Evolutionary conservation across 169 alveolate species (phyloP).

Genomic region (Plasmodium cynomolgi): DNA sequence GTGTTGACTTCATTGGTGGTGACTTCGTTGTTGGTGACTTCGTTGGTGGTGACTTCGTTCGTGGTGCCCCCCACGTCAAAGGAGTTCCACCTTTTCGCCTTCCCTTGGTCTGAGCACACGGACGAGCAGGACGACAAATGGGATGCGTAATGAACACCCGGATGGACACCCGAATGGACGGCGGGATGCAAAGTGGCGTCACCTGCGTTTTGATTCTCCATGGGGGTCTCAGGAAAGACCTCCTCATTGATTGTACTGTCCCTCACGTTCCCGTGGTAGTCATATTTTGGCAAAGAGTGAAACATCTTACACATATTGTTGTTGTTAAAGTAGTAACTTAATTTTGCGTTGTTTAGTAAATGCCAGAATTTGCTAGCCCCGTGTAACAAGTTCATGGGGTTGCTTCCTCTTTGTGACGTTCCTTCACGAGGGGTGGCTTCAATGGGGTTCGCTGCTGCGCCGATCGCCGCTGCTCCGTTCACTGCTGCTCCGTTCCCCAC

Average conservation of each 20-base stretch:
- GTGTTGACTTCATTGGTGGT: neutral
- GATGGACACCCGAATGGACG: neutral
- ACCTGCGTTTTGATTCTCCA: neutral
- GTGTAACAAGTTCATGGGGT: neutral
- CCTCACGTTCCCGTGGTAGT: neutral
- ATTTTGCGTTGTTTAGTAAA: constrained; percentile 17
- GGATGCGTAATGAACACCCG: too few relatives aligned
- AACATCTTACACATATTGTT: constrained; percentile 28
- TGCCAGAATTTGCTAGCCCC: neutral
- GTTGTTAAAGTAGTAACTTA: constrained; percentile 15
- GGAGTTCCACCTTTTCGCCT: constrained; percentile 19
- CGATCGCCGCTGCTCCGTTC: neutral
- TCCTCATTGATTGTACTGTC: neutral
- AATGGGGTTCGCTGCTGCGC: neutral
- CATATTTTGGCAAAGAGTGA: constrained; percentile 30
- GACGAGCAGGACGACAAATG: neutral
- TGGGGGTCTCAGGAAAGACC: neutral
- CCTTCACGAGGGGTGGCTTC: neutral
- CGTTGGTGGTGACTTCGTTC: neutral
- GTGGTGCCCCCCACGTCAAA: neutral
- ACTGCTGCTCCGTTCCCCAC: neutral
- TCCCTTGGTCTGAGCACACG: neutral
- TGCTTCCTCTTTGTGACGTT: neutral
- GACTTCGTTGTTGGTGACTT: neutral
- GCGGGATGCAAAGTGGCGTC: neutral